Conservation (phyloP, 1,284 basidiomycete species). For the Cryptococcus sp. region DNA sequence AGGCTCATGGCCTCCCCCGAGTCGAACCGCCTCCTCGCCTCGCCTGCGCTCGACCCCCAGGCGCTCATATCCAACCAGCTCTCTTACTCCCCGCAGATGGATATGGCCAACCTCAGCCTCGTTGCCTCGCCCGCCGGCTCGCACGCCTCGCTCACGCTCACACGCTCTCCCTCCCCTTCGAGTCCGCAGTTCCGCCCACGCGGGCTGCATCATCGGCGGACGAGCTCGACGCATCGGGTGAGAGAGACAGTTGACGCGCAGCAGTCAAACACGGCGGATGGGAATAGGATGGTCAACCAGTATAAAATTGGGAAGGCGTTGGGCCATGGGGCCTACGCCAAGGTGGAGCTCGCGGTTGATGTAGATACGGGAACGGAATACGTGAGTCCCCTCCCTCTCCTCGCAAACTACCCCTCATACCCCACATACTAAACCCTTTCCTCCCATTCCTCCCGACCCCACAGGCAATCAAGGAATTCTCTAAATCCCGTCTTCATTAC, state of each 20-base stretch:
- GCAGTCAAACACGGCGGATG: slow-evolving; percentile 39
- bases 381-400: slow-evolving; percentile 27
- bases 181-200: slow-evolving; percentile 24
- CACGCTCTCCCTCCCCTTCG: slow-evolving; percentile 24
- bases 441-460: neutral
- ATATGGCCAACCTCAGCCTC: slow-evolving; percentile 10
- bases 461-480: slow-evolving; percentile 52
- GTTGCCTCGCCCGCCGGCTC: neutral
- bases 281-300: slow-evolving; percentile 48
- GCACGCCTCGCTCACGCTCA: neutral
- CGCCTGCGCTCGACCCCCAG: neutral
- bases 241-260: slow-evolving; percentile 47
- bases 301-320: slow-evolving; percentile 47
- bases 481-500: slow-evolving; percentile 46
- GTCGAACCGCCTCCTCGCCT: neutral
- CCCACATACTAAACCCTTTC: too few species aligned
- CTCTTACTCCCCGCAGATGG: slow-evolving; percentile 8
- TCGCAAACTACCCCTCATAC: neutral
- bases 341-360: slow-evolving; percentile 47
- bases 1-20: too few species aligned
- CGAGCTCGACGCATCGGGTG: slow-evolving; percentile 43
- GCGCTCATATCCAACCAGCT: slow-evolving; percentile 2
- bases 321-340: slow-evolving; percentile 50
- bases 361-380: slow-evolving; percentile 47
- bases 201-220: slow-evolving; percentile 29